These are phyloP conservation scores for Trypanosoma vivax DNA, from an alignment of 208 protist genomes.

Conservation along the genomic window DNA sequence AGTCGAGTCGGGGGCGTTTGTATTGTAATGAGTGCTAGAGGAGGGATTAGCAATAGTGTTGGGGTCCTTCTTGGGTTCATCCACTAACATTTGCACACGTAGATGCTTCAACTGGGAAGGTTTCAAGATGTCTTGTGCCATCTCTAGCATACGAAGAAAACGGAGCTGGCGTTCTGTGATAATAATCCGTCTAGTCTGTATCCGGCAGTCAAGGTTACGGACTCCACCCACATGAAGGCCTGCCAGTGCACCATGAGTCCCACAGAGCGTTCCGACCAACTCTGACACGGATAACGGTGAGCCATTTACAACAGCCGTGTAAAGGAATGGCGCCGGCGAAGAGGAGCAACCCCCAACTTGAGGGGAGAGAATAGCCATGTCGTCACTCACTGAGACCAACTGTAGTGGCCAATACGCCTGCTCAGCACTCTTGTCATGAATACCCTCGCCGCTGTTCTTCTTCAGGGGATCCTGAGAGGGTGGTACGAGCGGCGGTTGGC, in stretches of 20 bases:
- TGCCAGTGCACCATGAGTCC: conserved; percentile 23
- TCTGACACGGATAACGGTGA: conserved; percentile 27
- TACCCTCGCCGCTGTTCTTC: background rate
- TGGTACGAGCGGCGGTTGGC: conserved; percentile 19
- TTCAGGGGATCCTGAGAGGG: background rate
- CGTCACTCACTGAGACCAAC: conserved; percentile 5
- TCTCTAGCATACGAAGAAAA: conserved; percentile 62
- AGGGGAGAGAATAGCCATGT: conserved; percentile 7
- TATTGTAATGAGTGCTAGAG: too few species aligned
- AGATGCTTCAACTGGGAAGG: conserved; percentile 18
- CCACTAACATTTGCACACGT: conserved; percentile 62
- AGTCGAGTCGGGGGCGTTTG: background rate
- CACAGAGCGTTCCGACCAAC: conserved; percentile 40
- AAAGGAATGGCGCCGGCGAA: conserved; percentile 5
- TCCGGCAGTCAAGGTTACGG: conserved; percentile 1
- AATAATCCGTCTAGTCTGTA: conserved; percentile 27
- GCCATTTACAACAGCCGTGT: conserved; percentile 42
- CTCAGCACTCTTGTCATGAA: background rate
- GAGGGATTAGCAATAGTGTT: too few species aligned
- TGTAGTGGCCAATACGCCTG: background rate
- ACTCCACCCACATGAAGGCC: background rate
- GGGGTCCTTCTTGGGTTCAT: conserved; percentile 30
- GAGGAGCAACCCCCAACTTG: background rate
- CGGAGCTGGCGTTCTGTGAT: conserved; percentile 38
- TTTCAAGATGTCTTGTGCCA: conserved; percentile 49